Evolutionary conservation across 768 basidiomycete species (phyloP).

Genomic region (Mycena vulgaris): DNA sequence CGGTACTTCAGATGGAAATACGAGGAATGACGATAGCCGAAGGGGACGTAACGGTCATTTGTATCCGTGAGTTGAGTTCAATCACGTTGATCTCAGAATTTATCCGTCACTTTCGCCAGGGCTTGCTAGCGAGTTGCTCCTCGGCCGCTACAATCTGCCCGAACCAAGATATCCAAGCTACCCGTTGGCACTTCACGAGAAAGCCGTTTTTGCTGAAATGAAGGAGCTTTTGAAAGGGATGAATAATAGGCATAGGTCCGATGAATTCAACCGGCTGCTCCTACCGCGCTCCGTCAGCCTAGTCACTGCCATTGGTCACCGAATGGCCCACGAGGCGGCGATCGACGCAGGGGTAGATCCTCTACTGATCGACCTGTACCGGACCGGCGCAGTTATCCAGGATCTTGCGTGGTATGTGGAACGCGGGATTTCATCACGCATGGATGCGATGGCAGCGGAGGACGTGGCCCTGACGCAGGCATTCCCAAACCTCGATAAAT

Average conservation of each 20-base stretch:
- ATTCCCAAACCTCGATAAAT: neutral
- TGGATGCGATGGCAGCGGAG: conserved; percentile 18
- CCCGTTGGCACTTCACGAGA: conserved; percentile 37
- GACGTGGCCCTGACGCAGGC: neutral
- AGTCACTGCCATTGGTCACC: conserved; percentile 51
- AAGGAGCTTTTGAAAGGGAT: neutral
- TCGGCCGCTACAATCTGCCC: conserved; percentile 33
- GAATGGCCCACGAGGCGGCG: conserved; percentile 55
- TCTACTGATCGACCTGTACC: conserved; percentile 46
- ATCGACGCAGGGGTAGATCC: conserved; percentile 44
- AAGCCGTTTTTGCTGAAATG: conserved; percentile 28
- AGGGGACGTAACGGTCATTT: conserved; percentile 54
- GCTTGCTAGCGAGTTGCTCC: conserved; percentile 37
- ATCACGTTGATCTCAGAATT: too few relatives aligned
- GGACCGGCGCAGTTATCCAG: conserved; percentile 37
- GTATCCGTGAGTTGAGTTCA: conserved; percentile 52
- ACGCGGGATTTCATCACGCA: conserved; percentile 10
- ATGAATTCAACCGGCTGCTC: conserved; percentile 31
- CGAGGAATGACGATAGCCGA: conserved; percentile 57
- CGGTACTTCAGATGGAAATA: conserved; percentile 31
- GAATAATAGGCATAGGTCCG: conserved; percentile 21
- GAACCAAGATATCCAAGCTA: conserved; percentile 25
- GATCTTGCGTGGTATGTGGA: conserved; percentile 53
- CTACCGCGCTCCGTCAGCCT: conserved; percentile 44
- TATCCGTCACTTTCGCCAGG: too few relatives aligned